These are phyloP conservation scores for Monoraphidium neglectum DNA, from an alignment of 139 green algal species.

Conservation along the genomic window DNA sequence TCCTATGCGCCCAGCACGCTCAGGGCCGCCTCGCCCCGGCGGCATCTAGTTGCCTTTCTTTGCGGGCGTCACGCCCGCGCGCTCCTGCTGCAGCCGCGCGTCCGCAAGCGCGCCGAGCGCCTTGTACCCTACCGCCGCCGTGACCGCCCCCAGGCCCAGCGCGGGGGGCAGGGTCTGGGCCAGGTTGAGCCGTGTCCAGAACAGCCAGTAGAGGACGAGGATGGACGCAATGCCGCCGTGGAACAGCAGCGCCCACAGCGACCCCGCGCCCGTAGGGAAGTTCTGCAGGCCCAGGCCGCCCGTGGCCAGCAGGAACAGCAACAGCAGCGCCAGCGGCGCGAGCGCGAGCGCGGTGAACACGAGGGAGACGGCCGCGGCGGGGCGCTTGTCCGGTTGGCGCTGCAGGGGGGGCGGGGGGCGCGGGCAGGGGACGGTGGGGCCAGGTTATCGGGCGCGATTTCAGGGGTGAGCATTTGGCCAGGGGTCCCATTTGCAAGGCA, in stretches of 20 bases:
- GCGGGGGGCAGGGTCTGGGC: slow-evolving; percentile 42
- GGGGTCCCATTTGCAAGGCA: too few species aligned
- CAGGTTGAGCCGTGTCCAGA: slow-evolving; percentile 52
- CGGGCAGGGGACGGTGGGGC: too few species aligned
- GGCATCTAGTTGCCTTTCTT: slow-evolving; percentile 17
- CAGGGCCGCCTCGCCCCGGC: background rate
- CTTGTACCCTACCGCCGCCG: slow-evolving; percentile 31
- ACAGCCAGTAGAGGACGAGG: slow-evolving; percentile 50
- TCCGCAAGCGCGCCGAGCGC: slow-evolving; percentile 25
- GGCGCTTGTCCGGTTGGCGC: slow-evolving; percentile 39
- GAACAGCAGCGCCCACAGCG: slow-evolving; percentile 44
- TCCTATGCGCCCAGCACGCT: background rate
- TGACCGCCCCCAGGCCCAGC: slow-evolving; percentile 16
- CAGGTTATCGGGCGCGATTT: background rate
- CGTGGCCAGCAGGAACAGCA: slow-evolving; percentile 26
- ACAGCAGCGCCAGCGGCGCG: slow-evolving; percentile 25
- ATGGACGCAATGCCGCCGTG: slow-evolving; percentile 46
- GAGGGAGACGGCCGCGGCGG: slow-evolving; percentile 37
- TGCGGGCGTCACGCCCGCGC: background rate
- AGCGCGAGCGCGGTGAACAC: slow-evolving; percentile 40
- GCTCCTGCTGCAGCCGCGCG: slow-evolving; percentile 15
- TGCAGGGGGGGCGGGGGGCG: slow-evolving; percentile 12
- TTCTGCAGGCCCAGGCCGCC: slow-evolving; percentile 17
- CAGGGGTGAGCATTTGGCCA: too few species aligned
- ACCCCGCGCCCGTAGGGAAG: slow-evolving; percentile 19